Conservation (phyloP, 139 green algal genomes). For the Chlorella sp. region DNA sequence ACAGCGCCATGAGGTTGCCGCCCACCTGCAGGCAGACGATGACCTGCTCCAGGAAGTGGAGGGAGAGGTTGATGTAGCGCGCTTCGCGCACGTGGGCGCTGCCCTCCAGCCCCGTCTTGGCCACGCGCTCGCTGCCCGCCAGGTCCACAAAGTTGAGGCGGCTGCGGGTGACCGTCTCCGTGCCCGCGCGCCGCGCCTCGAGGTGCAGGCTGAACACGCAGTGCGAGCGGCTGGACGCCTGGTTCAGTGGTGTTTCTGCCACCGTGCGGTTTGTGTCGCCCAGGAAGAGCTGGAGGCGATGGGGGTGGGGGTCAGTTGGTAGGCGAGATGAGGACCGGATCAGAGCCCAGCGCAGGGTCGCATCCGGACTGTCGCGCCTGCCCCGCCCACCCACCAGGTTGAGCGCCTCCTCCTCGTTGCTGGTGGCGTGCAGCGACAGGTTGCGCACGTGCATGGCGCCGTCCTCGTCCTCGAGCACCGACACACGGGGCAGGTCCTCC, state of each 20-base stretch:
- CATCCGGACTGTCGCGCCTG: no score
- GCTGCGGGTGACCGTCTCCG: conserved; percentile 71
- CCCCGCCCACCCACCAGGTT: conserved; percentile 92
- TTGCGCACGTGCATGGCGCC: conserved; percentile 84
- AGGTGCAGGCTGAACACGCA: conserved; percentile 91
- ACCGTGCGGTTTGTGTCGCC: conserved; percentile 48
- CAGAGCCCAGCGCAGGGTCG: no score
- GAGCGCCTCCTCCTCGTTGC: conserved; percentile 87
- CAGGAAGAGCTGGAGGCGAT: conserved; percentile 52
- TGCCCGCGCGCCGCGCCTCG: conserved; percentile 89
- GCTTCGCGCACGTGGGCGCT: conserved; percentile 91
- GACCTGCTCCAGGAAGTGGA: conserved; percentile 93
- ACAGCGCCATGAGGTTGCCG: no score
- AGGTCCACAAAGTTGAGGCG: conserved; percentile 96
- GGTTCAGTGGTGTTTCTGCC: conserved; percentile 74
- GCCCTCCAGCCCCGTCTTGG: conserved; percentile 85
- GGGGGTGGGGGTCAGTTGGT: conserved; percentile 44
- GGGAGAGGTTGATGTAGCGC: conserved; percentile 96
- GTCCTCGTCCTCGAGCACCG: conserved; percentile 82
- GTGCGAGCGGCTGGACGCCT: conserved; percentile 83
- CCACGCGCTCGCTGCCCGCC: conserved; percentile 90
- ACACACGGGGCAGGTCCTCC: conserved; percentile 29
- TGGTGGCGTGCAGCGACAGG: conserved; percentile 68
- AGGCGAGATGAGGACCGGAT: conserved; percentile 48
- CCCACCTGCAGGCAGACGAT: conserved; percentile 85